These are phyloP conservation scores for Tolypocladium inflatum DNA, from an alignment of 2,329 filamentous ascomycete genomes.

Conservation along the genomic window DNA sequence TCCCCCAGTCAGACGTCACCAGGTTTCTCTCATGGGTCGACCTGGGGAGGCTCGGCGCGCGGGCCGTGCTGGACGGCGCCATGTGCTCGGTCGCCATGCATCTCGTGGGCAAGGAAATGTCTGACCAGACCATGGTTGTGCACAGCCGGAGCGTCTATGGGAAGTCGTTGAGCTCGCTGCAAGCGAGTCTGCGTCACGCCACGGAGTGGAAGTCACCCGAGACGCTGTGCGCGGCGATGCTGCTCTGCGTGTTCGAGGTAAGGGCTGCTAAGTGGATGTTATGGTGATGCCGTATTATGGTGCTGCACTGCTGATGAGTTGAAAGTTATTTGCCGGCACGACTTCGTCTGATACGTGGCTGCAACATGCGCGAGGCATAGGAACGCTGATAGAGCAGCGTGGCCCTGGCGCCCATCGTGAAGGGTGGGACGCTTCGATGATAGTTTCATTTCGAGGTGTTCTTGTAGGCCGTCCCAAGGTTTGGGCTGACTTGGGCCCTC, in stretches of 20 bases:
- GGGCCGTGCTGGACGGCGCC: conserved; percentile 26
- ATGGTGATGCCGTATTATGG: background rate
- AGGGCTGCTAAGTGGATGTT: background rate
- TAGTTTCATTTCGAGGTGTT: conserved; percentile 26
- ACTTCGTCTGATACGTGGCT: conserved; percentile 24
- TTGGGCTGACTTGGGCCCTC: no score
- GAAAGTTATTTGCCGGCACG: conserved; percentile 33
- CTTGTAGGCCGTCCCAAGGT: conserved; percentile 9
- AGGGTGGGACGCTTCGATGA: conserved; percentile 25
- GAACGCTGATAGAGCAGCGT: conserved; percentile 27
- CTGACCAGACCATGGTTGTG: conserved; percentile 17
- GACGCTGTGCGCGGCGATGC: conserved; percentile 30
- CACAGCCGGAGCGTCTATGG: conserved; percentile 28
- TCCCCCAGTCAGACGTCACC: conserved; percentile 9
- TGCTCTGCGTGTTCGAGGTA: conserved; percentile 30
- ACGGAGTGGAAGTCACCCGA: conserved; percentile 28
- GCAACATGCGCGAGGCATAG: conserved; percentile 27
- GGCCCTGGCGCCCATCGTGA: conserved; percentile 23
- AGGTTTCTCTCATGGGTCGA: conserved; percentile 16
- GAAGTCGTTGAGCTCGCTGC: conserved; percentile 23
- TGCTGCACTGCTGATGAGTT: conserved; percentile 7
- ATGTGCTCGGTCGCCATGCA: conserved; percentile 27
- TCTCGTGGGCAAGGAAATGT: conserved; percentile 24
- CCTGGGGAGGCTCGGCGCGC: conserved; percentile 21
- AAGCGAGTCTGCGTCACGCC: conserved; percentile 24